Evolutionary conservation across 768 basidiomycete species (phyloP).

Genomic region (Rhizopogon vinicolor): DNA sequence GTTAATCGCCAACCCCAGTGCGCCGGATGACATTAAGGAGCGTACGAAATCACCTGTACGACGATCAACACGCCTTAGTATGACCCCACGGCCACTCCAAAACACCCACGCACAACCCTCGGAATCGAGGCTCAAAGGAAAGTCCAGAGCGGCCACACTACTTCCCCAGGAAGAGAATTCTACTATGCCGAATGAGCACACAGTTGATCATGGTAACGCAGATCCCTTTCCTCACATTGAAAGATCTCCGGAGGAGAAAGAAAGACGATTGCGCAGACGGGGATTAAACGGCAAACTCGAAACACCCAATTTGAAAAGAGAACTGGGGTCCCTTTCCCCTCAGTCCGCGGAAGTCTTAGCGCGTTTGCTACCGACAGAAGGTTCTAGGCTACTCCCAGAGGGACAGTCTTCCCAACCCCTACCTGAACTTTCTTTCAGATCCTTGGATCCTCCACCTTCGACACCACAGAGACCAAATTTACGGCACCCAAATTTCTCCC

Average conservation of each 20-base stretch:
- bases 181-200: neutral
- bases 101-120: constrained; percentile 6
- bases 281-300: constrained; percentile 24
- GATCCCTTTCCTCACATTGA: neutral
- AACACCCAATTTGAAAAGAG: constrained; percentile 26
- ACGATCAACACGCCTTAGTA: constrained; percentile 35
- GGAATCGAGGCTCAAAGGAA: constrained; percentile 17
- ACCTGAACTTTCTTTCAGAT: constrained; percentile 18
- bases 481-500: constrained; percentile 13
- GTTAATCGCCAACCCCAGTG: constrained; percentile 3
- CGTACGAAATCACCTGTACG: constrained; percentile 23
- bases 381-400: constrained; percentile 13
- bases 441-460: constrained; percentile 21
- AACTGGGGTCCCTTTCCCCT: constrained; percentile 58
- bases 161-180: neutral
- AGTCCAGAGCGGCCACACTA: constrained; percentile 13
- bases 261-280: constrained; percentile 21
- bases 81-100: constrained; percentile 19
- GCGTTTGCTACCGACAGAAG: constrained; percentile 28
- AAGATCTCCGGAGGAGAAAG: neutral
- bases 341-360: constrained; percentile 41
- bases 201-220: neutral
- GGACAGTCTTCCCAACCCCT: constrained; percentile 3
- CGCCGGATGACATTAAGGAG: neutral
- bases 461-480: constrained; percentile 15